A percentile compares a stretch with the other conserved stretches of the same genome.
phyloP scores from a whole-genome alignment of 306 rosid species.

The Ormosia semicastrata region DNA sequence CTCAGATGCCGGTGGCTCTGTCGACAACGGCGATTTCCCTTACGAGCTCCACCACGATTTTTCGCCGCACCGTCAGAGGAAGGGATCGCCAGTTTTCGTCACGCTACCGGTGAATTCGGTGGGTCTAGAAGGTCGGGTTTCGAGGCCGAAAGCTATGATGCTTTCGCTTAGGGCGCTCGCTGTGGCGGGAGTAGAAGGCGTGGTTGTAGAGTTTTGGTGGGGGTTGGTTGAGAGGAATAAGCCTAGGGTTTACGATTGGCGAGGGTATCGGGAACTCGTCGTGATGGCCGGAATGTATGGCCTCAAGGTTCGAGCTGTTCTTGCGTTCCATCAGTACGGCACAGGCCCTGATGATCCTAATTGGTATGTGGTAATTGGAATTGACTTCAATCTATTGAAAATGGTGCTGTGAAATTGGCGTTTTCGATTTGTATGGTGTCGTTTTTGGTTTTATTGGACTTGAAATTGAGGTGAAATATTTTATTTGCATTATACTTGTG shows the following conservation, averaged over 20 bases:
- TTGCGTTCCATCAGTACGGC: slow-evolving; percentile 76
- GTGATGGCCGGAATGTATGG: slow-evolving; percentile 59
- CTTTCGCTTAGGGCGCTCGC: slow-evolving; percentile 64
- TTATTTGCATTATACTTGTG: not conserved
- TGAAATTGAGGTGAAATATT: not conserved
- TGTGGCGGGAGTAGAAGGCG: slow-evolving; percentile 80
- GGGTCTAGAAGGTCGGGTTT: slow-evolving; percentile 29
- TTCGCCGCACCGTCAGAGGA: slow-evolving; percentile 49
- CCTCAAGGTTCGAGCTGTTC: slow-evolving; percentile 73
- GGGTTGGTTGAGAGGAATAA: slow-evolving; percentile 76
- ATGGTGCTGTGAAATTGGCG: not conserved
- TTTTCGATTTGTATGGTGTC: not conserved
- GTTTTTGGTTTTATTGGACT: not conserved
- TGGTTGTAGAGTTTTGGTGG: slow-evolving; percentile 93
- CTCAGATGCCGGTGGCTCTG: slow-evolving; percentile 58
- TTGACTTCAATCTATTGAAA: not conserved
- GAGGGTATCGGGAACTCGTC: slow-evolving; percentile 67
- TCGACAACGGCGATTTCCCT: slow-evolving; percentile 56
- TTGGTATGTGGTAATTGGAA: slow-evolving; percentile 42
- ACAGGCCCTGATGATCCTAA: slow-evolving; percentile 52
- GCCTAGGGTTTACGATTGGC: slow-evolving; percentile 75
- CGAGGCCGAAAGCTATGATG: slow-evolving; percentile 47
- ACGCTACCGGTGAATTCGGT: slow-evolving; percentile 62
- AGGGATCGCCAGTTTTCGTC: slow-evolving; percentile 68
- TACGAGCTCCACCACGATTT: slow-evolving; percentile 70